Evolutionary conservation across 177 flowering plant species (phyloP), one percentile per base, ranked within the genome.

Genomic region (Vitis hybrid): DNA sequence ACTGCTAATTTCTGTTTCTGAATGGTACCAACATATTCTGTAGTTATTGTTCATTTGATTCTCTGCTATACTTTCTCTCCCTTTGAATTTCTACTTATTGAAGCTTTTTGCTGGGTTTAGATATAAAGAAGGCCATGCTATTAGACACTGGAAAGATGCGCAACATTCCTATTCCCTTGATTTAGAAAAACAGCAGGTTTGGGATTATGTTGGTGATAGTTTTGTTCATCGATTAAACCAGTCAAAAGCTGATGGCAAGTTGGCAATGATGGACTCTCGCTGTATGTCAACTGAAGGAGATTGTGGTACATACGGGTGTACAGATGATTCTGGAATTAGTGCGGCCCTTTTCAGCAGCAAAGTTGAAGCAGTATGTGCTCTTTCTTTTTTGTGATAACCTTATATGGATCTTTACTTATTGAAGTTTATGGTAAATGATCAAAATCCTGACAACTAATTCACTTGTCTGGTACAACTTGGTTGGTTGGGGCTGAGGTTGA

Each of bases 181-280:
- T 74, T 75, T 92, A 69, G 88, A 85, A 77, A 85, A 88, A 44
- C 95, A 94, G 50, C 85, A 84, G 76, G 92, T 96, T 57, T 96
- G 98, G 99, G 99, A 96, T 88, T 96, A 96, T 83, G 97, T 85
- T 64, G 97, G 99, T 68, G 98, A 94, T 68, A 84, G 38, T 58
- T 94, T 90, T 76, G 98, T 92, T 68, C 98, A 96, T 74, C 88
- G 97, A 2, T 75, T 94, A 65, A 92, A 90, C 80, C 99, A 92
- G 62, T 92, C 99, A 67, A 94, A 87, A 81, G 71, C 79, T 80
- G 97, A 88, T 79, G 86, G 87, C 11, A 96, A 94, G 72, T 77
- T 80, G 65, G 84, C 75, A 2, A 83, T 77, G 67, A 79, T 75
- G 74, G 84, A 81, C 70, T 80, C 83, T 38, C 71, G 62, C 38